Conservation (phyloP, 257 asterid genomes). For the Jasminum sambac region DNA sequence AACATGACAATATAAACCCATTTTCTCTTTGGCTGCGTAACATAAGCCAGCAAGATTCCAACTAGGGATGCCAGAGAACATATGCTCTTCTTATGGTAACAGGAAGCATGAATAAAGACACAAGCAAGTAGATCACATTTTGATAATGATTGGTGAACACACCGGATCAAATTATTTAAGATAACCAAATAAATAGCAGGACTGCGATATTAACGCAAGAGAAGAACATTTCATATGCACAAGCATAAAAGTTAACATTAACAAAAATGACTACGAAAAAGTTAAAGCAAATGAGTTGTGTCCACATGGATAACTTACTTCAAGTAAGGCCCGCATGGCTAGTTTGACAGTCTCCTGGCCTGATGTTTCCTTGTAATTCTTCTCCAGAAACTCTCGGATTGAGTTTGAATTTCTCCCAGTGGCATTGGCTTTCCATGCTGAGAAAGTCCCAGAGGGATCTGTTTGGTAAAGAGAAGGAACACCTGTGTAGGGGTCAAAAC, state of each 20-base stretch:
- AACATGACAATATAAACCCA: not conserved
- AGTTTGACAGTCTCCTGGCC: slow-evolving; percentile 92
- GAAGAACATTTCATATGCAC: not conserved
- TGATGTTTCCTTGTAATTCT: slow-evolving; percentile 95
- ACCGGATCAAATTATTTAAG: not conserved
- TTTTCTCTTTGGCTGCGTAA: not conserved
- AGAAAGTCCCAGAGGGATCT: slow-evolving; percentile 97
- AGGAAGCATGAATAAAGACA: not conserved
- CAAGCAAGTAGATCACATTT: not conserved
- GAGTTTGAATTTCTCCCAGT: slow-evolving; percentile 97
- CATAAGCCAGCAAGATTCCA: not conserved
- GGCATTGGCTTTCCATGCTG: slow-evolving; percentile 99
- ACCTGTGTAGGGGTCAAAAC: slow-evolving; percentile 94
- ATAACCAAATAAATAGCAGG: not conserved
- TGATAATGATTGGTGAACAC: not conserved
- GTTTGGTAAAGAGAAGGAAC: slow-evolving; percentile 92
- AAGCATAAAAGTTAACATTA: not conserved
- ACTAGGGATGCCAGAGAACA: not conserved
- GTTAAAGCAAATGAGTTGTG: slow-evolving; percentile 1
- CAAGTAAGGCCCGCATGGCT: slow-evolving; percentile 97
- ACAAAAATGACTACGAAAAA: not conserved
- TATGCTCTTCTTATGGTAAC: not conserved
- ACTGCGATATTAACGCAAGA: not conserved
- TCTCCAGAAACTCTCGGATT: slow-evolving; percentile 88
- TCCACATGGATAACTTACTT: slow-evolving; percentile 48